Conservation (phyloP, 73 alveolate genomes). For the Paramecium pentaurelia region DNA sequence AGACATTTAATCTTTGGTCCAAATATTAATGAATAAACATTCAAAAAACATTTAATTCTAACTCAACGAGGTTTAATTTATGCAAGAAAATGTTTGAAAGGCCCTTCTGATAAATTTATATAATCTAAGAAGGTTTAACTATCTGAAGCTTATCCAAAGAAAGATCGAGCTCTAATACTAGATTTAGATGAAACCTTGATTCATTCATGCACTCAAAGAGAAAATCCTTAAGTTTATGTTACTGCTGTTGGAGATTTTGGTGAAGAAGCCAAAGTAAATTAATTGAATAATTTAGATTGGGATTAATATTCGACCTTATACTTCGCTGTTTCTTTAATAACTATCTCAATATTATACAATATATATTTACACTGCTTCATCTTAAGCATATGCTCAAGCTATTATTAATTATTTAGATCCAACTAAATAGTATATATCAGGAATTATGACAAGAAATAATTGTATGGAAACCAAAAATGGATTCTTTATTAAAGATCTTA, state of each 20-base stretch:
- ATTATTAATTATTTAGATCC: slow-evolving; percentile 91
- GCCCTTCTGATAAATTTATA: slow-evolving; percentile 58
- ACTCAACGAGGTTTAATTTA: slow-evolving; percentile 57
- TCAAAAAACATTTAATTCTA: slow-evolving; percentile 39
- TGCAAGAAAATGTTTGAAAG: slow-evolving; percentile 55
- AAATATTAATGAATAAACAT: background rate
- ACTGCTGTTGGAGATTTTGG: slow-evolving; percentile 49
- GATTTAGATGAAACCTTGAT: slow-evolving; percentile 59
- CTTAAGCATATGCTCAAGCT: slow-evolving; percentile 91
- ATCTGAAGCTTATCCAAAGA: slow-evolving; percentile 33
- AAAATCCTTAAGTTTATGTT: slow-evolving; percentile 37
- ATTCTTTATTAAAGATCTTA: slow-evolving; percentile 89
- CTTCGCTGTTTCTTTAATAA: slow-evolving; percentile 78
- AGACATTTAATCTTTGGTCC: slow-evolving; percentile 48
- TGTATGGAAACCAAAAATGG: slow-evolving; percentile 89
- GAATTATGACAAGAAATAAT: slow-evolving; percentile 85
- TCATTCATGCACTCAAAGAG: slow-evolving; percentile 46
- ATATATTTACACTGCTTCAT: slow-evolving; percentile 91
- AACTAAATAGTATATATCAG: slow-evolving; percentile 72
- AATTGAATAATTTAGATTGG: slow-evolving; percentile 69
- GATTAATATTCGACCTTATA: slow-evolving; percentile 85
- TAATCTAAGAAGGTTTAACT: slow-evolving; percentile 38
- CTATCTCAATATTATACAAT: slow-evolving; percentile 78
- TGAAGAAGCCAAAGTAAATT: slow-evolving; percentile 21
- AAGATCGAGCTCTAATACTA: slow-evolving; percentile 6